Base-by-base conservation (phyloP, 768 basidiomycete genomes). In the Boletus tomentosulus region DNA sequence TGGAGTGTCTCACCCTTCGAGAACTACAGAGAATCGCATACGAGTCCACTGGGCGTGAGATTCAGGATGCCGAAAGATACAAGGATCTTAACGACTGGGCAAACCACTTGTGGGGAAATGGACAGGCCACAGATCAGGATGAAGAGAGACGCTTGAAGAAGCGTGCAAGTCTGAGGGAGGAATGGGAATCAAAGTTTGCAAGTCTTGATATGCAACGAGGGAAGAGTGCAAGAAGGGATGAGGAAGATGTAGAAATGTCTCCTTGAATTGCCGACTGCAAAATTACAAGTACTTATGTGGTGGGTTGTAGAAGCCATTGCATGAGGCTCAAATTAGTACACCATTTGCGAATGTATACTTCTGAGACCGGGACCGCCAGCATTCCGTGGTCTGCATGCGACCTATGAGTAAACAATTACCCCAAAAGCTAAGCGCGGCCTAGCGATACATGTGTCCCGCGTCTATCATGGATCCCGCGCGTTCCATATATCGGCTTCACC, bases 1-100 rank as follows among this genome's bases (percentile, higher is more conserved):
- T 65, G 33, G 82, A 85, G 33, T 78, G 78, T 19, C 61, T 78
- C 30, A 72, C 74, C 24, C 71, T 85, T 3, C 68, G 76, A 22
- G 74, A 75, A 19, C 67, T 87, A 13, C 79, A 86, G 54, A 64
- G 66, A 3, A 76, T 84, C 52, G 88, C 86, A 0, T 76, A 74
- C 25, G 73, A 76, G 15, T 74, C 74, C 2, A 72, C 82, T 9
- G 85, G 86, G 4, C 75, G 75, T 46, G 85, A 86, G 28, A 48
- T 55, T 46, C 59, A 25, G 35, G 62, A 70, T 41, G 56, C 58
- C 51, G 59, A 71, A 19, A 64, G 68, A 5, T 64, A 75, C 30
- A 83, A 85, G 56, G 78, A 80, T 43, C 65, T 78, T 16, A 75
- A 79, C 25, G 81, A 85, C 46, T 77, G 73, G 70, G 66, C 64